These are phyloP conservation scores for Candida nitratophila DNA, from an alignment of 805 yeast species.

Conservation along the genomic window DNA sequence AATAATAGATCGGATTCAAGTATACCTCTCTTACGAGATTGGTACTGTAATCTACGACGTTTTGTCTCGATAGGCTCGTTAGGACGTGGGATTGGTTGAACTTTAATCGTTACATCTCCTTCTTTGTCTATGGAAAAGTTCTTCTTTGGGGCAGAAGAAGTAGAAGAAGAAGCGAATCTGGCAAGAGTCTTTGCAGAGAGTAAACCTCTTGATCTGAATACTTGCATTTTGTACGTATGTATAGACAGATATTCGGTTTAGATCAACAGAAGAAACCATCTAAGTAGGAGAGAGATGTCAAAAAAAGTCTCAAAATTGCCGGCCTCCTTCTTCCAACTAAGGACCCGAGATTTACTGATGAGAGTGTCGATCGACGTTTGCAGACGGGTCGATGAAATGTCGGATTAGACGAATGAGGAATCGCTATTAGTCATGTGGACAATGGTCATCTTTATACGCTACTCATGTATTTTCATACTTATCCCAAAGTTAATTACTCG, in stretches of 20 bases:
- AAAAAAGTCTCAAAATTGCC: no score
- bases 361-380: no score
- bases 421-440: no score
- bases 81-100: conserved; percentile 71
- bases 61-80: conserved; percentile 69
- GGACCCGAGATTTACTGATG: no score
- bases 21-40: conserved; percentile 91
- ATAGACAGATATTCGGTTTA: neutral
- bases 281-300: neutral
- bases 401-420: no score
- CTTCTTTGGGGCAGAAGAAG: neutral
- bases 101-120: conserved; percentile 49
- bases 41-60: conserved; percentile 85
- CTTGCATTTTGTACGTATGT: neutral
- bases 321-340: no score
- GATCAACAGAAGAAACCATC: neutral
- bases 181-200: neutral
- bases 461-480: no score
- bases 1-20: conserved; percentile 85
- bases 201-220: neutral
- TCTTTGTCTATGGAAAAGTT: conserved; percentile 18
- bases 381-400: no score
- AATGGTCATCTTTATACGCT: no score
- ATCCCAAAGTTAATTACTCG: no score
- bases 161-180: neutral